Percentiles rank a stretch among this genome's conserved stretches.
These are phyloP conservation scores for Penicillium daleae DNA, from an alignment of 495 filamentous ascomycete genomes.

Conservation along the genomic window DNA sequence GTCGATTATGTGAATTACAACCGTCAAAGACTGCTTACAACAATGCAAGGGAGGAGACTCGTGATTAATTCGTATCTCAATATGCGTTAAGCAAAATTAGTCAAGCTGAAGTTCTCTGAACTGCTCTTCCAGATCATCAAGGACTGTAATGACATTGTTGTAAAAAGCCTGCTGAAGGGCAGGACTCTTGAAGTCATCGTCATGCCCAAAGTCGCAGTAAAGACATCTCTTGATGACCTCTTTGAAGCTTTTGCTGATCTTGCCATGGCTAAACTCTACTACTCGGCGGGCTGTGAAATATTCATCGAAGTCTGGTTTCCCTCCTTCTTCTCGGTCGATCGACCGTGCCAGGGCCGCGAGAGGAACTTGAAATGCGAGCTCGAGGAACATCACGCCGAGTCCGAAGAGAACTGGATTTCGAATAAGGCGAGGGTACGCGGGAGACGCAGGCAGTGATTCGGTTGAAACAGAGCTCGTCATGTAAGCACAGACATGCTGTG, in stretches of 20 bases:
- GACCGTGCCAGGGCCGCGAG: background rate
- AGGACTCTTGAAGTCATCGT: conserved; percentile 5
- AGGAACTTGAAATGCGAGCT: conserved; percentile 3
- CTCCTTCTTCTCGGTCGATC: background rate
- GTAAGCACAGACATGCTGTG: background rate
- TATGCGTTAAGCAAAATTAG: too few relatives aligned
- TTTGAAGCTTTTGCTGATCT: background rate
- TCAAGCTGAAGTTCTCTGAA: background rate
- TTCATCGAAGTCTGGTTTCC: background rate
- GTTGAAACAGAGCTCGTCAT: background rate
- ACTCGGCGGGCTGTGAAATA: background rate
- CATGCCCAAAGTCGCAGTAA: conserved; percentile 15
- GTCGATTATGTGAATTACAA: too few relatives aligned
- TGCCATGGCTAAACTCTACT: background rate
- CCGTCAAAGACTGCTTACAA: too few relatives aligned
- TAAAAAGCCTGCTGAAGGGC: conserved; percentile 8
- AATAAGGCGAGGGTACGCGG: background rate
- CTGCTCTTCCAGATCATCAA: background rate
- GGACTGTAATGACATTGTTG: background rate
- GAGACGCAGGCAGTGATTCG: background rate
- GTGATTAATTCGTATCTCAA: too few relatives aligned
- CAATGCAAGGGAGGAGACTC: too few relatives aligned
- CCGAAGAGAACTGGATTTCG: background rate
- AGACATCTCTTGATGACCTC: conserved; percentile 6
- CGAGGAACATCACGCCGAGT: background rate